These are phyloP conservation scores for Citrus reticulata DNA, from an alignment of 345 rosid species.

Conservation along the genomic window DNA sequence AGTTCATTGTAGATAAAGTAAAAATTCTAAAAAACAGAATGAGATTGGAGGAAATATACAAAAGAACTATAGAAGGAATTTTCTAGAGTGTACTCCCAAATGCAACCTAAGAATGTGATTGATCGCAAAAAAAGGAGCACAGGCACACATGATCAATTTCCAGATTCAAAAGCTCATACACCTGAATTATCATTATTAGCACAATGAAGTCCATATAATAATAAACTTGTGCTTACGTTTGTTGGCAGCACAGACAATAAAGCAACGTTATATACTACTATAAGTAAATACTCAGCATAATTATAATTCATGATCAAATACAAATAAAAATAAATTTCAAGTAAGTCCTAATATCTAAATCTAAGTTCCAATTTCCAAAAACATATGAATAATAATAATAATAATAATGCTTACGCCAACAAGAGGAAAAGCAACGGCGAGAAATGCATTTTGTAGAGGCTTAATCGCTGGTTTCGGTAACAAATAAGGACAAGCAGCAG, in stretches of 20 bases:
- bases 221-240: background rate
- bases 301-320: background rate
- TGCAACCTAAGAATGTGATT: background rate
- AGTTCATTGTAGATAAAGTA: background rate
- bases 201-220: background rate
- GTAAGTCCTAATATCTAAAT: background rate
- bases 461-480: constrained; percentile 57
- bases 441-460: constrained; percentile 61
- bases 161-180: background rate
- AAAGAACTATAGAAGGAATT: background rate
- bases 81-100: background rate
- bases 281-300: background rate
- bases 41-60: no score
- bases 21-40: background rate
- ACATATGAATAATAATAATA: background rate
- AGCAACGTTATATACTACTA: background rate
- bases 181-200: background rate
- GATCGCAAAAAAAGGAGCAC: background rate
- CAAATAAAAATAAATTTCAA: background rate
- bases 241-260: background rate
- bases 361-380: background rate
- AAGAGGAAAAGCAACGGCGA: constrained; percentile 74
- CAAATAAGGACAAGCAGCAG: constrained; percentile 71
- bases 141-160: background rate
- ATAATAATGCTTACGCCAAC: constrained; percentile 62